Base-by-base conservation (phyloP, 1,139 yeast species). In the Candida dubliniensis region DNA sequence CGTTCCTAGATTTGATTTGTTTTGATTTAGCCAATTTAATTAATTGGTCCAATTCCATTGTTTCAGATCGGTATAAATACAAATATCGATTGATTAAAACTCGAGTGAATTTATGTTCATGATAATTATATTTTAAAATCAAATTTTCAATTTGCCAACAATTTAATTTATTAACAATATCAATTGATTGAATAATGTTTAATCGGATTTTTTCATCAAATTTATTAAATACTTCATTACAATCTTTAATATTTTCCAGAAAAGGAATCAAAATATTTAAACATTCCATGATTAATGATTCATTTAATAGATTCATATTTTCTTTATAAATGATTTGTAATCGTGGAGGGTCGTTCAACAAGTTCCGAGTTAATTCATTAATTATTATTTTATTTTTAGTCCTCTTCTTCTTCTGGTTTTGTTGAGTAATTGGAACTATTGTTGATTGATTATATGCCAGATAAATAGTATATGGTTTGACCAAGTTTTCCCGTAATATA, bases 381-480 rank as follows among this genome's bases (percentile, higher is more conserved):
- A 44, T 15, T 15, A 44, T 40, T 11, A 15, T 36, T 29, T 31
- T 33, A 30, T 44, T 38, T 26, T 36, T 14, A n/a, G n/a, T n/a
- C 12, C 12, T 40, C 9, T 33, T 24, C 8, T 36, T 26, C 35
- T 34, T 38, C n/a, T 30, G 14, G 6, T 4, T 38, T 30, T 30
- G 14, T 30, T 4, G 8, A 8, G 12, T 27, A 27, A 4, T 10
- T 27, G 30, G 32, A 8, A 13, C 32, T 18, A 18, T 18, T 18
- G 23, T 18, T 18, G 23, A 18, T 18, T 18, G 23, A 9, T 12
- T 30, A 26, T 44, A 44, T 9, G 37, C 43, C 40, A 40, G 41
- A 25, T 30, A 44, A 4, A 44, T 27, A 2, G 41, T 31, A 24
- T 41, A 44, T 8, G 47, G 41, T 7, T 39, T 27, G 11, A 38